These are phyloP conservation scores for Esteya vermicola DNA, from an alignment of 2,329 filamentous ascomycete genomes.

Conservation along the genomic window DNA sequence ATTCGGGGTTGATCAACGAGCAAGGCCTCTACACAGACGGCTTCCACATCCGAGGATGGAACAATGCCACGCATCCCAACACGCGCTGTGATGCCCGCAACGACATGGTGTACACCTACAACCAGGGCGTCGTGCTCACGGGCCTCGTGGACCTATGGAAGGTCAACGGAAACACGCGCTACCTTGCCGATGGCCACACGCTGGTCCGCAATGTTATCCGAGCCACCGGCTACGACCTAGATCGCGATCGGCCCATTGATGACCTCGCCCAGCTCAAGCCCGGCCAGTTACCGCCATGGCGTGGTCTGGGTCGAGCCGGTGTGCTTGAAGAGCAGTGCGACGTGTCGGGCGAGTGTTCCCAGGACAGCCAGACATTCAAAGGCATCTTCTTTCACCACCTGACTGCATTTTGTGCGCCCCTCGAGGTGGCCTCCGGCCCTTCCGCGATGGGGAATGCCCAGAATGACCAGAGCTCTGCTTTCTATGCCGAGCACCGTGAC, in stretches of 20 bases:
- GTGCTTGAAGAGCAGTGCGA: slow-evolving; percentile 81
- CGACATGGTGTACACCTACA: slow-evolving; percentile 89
- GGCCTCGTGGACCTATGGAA: slow-evolving; percentile 71
- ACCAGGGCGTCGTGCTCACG: slow-evolving; percentile 80
- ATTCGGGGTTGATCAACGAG: slow-evolving; percentile 66
- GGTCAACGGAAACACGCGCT: slow-evolving; percentile 55
- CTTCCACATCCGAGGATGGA: slow-evolving; percentile 65
- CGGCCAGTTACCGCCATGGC: slow-evolving; percentile 42
- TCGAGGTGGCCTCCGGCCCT: slow-evolving; percentile 33
- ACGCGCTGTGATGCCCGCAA: slow-evolving; percentile 67
- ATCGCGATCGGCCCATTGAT: slow-evolving; percentile 26
- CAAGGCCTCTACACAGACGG: slow-evolving; percentile 72
- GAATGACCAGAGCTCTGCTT: not conserved
- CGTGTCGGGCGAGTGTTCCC: slow-evolving; percentile 56
- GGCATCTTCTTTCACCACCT: slow-evolving; percentile 91
- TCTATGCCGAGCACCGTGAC: slow-evolving; percentile 9
- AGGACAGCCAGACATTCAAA: slow-evolving; percentile 84
- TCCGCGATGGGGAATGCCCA: not conserved
- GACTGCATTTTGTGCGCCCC: slow-evolving; percentile 56
- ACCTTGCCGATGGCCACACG: slow-evolving; percentile 65
- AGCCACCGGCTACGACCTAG: slow-evolving; percentile 61
- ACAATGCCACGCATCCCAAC: slow-evolving; percentile 45
- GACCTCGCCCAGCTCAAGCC: slow-evolving; percentile 16
- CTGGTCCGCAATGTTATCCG: slow-evolving; percentile 60
- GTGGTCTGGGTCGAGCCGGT: slow-evolving; percentile 63